Conservation (phyloP, 2,329 filamentous ascomycete species). For the Hymenoscyphus scutula region DNA sequence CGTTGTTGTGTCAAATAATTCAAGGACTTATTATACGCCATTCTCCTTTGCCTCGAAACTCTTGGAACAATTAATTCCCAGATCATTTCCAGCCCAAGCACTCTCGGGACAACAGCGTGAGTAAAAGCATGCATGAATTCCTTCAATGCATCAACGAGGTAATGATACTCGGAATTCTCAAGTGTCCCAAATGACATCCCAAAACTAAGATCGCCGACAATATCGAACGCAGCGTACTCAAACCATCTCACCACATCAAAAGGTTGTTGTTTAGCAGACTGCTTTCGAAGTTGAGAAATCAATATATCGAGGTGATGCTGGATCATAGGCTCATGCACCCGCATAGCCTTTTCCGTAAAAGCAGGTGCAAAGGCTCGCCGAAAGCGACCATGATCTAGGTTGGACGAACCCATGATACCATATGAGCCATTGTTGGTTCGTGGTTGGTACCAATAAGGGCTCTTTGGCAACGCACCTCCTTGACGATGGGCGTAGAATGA, state of each 20-base stretch:
- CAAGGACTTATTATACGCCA: neutral
- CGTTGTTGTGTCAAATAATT: neutral
- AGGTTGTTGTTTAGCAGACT: neutral
- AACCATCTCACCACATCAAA: neutral
- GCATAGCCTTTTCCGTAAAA: neutral
- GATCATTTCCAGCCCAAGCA: neutral
- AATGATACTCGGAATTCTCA: neutral
- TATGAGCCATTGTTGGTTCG: neutral
- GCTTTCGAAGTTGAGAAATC: neutral
- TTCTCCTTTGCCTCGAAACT: neutral
- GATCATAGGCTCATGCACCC: neutral
- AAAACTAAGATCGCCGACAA: neutral
- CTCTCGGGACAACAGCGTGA: neutral
- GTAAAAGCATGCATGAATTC: neutral
- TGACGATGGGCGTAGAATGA: neutral
- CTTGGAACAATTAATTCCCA: neutral
- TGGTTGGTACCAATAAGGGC: neutral
- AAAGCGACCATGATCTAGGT: neutral
- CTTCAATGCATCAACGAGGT: neutral
- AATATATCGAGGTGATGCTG: neutral
- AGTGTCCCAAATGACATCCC: neutral
- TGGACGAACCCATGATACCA: neutral
- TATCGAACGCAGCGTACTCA: neutral
- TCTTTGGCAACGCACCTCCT: neutral
- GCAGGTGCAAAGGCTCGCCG: neutral